Evolutionary conservation across 1,139 yeast genomes (phyloP).

Genomic region (Candida sojae): DNA sequence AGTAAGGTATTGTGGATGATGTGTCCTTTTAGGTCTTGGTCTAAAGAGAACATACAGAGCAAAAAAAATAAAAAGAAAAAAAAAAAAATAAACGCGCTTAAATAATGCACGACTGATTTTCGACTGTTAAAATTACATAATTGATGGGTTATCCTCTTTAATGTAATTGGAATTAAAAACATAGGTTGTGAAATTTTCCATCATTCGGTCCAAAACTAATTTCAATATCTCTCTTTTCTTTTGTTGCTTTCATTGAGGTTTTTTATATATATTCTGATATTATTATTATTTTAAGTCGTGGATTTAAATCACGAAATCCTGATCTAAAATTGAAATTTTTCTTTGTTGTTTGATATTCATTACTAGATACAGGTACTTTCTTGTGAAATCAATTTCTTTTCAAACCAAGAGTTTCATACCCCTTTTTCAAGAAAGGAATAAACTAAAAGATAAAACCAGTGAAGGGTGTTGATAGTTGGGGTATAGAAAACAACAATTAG

Average conservation of each 20-base stretch:
- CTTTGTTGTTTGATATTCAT: no score
- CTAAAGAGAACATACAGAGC: background rate
- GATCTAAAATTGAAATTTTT: no score
- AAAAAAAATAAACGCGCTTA: background rate
- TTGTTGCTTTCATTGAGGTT: no score
- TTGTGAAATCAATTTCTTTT: background rate
- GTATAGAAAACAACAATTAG: conserved; percentile 7
- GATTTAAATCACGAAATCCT: no score
- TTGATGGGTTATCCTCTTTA: background rate
- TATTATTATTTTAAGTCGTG: no score
- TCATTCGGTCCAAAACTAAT: no score
- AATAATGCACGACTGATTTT: background rate
- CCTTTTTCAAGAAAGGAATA: background rate
- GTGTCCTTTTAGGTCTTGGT: background rate
- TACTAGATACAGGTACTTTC: no score
- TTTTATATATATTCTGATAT: no score
- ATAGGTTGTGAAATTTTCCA: no score
- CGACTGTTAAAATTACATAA: no score
- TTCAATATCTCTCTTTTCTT: no score
- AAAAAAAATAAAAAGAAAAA: background rate
- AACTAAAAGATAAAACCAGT: background rate
- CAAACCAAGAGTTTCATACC: background rate
- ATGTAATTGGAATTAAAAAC: background rate
- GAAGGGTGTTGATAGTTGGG: background rate
- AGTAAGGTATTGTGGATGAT: background rate